phyloP scores from a whole-genome alignment of 139 green algal genomes.

The Klebsormidium nitens region DNA sequence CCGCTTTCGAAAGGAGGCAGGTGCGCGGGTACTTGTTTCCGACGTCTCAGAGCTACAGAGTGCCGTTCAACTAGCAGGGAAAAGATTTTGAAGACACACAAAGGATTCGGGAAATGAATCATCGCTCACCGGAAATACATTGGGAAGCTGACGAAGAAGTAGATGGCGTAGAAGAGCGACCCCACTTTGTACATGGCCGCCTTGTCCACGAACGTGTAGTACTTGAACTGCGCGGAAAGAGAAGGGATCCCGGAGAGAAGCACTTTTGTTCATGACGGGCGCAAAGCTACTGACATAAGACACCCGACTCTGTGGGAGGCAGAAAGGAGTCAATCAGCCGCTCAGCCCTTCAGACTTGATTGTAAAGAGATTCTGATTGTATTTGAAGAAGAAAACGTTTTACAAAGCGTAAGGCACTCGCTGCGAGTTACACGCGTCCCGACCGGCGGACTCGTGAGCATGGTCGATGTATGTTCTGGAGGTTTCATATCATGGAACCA shows the following conservation, averaged over 20 bases:
- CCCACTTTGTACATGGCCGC: constrained; percentile 84
- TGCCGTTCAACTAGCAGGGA: neutral
- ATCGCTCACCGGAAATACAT: constrained; percentile 39
- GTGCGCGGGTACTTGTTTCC: neutral
- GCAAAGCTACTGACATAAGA: no score
- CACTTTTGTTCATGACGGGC: no score
- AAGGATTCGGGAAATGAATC: constrained; percentile 14
- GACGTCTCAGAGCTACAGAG: neutral
- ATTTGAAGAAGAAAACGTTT: no score
- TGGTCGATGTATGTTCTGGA: no score
- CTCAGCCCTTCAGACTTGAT: no score
- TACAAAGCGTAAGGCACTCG: no score
- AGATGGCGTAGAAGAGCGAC: constrained; percentile 98
- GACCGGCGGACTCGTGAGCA: no score
- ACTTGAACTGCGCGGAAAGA: constrained; percentile 79
- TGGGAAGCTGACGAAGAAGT: constrained; percentile 82
- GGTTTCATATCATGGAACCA: no score
- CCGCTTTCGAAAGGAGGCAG: neutral
- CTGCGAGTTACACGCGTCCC: no score
- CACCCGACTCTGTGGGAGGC: no score
- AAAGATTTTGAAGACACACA: neutral
- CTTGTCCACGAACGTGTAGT: constrained; percentile 85
- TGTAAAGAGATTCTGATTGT: no score
- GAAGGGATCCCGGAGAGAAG: no score
- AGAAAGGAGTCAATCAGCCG: neutral